Evolutionary conservation across 2,329 filamentous ascomycete species (phyloP).

Genomic region (Aspergillus awamori): DNA sequence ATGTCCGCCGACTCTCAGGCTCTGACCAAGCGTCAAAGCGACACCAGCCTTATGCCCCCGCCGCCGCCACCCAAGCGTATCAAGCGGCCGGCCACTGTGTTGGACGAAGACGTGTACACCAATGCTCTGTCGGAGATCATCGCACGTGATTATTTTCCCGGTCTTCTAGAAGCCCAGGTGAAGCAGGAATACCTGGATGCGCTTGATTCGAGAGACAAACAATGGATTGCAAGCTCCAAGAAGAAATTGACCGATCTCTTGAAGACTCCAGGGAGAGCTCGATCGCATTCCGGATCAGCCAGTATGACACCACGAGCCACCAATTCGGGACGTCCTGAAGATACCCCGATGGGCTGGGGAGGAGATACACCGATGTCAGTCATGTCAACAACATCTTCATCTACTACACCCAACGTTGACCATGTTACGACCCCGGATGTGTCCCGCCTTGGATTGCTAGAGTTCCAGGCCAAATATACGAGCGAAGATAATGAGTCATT

Average conservation of each 20-base stretch:
- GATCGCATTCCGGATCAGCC: constrained; percentile 22
- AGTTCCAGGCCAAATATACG: constrained; percentile 91
- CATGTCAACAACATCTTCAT: constrained; percentile 37
- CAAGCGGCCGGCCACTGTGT: constrained; percentile 81
- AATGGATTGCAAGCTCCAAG: constrained; percentile 84
- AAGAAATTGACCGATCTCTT: constrained; percentile 74
- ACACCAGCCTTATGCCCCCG: constrained; percentile 76
- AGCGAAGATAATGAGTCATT: constrained; percentile 98
- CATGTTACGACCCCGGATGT: constrained; percentile 62
- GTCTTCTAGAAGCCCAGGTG: constrained; percentile 78
- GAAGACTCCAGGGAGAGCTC: constrained; percentile 67
- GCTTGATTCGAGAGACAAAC: constrained; percentile 77
- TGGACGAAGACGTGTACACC: constrained; percentile 94
- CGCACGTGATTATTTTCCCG: constrained; percentile 94
- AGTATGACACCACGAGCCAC: constrained; percentile 60
- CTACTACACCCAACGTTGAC: constrained; percentile 41
- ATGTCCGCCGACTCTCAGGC: constrained; percentile 37
- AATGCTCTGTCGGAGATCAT: constrained; percentile 91
- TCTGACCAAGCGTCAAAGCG: constrained; percentile 39
- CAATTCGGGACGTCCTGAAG: constrained; percentile 16
- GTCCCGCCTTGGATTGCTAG: constrained; percentile 74
- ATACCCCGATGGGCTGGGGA: constrained; percentile 55
- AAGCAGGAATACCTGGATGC: constrained; percentile 93
- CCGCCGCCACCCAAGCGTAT: constrained; percentile 84
- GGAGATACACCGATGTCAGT: constrained; percentile 74